Evolutionary conservation across 257 asterid species (phyloP).

Genomic region (Ocimum tenuiflorum): DNA sequence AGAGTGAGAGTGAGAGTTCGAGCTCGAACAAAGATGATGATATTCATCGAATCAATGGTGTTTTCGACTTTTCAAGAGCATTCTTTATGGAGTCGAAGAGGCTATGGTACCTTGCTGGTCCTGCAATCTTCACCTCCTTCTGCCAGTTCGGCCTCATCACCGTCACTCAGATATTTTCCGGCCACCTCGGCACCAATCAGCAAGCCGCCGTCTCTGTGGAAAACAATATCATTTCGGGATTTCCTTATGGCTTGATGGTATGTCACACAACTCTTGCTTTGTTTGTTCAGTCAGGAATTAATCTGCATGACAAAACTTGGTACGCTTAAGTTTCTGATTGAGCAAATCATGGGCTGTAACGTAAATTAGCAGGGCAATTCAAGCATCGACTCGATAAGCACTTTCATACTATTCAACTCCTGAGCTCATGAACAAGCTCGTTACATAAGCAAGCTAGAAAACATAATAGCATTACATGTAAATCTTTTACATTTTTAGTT

Average conservation of each 20-base stretch:
- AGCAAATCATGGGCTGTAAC: too few relatives aligned
- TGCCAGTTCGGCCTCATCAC: conserved; percentile 51
- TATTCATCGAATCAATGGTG: conserved; percentile 17
- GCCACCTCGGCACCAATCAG: conserved; percentile 28
- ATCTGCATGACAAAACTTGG: too few relatives aligned
- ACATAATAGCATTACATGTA: too few relatives aligned
- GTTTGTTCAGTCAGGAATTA: too few relatives aligned
- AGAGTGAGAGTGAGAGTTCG: background rate
- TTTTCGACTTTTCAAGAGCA: conserved; percentile 23
- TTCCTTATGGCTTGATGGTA: conserved; percentile 39
- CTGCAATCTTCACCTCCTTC: conserved; percentile 54
- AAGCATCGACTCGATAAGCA: too few relatives aligned
- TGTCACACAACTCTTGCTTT: background rate
- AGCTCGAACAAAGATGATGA: background rate
- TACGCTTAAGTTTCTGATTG: too few relatives aligned
- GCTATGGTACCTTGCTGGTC: conserved; percentile 55
- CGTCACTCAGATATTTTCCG: background rate
- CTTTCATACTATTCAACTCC: too few relatives aligned
- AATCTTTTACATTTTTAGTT: too few relatives aligned
- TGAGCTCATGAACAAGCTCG: too few relatives aligned
- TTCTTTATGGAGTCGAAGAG: conserved; percentile 36
- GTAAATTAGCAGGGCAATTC: too few relatives aligned
- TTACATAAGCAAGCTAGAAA: too few relatives aligned
- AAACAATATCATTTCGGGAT: conserved; percentile 49
- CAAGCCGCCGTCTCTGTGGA: conserved; percentile 62